Conservation (phyloP, 1,139 yeast genomes). For the Suhomyces chickasaworum region DNA sequence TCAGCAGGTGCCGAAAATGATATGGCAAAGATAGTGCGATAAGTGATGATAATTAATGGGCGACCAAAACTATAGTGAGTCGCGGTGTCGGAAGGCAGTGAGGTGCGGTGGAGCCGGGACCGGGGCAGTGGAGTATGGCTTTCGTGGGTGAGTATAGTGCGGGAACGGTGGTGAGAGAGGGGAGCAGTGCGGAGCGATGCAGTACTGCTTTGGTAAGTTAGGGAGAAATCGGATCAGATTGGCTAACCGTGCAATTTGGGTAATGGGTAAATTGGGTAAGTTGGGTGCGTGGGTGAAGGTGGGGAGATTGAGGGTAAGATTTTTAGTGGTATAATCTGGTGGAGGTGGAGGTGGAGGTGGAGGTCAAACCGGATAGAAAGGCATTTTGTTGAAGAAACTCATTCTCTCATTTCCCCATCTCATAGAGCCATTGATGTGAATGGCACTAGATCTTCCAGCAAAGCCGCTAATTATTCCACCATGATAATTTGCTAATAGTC, state of each 20-base stretch:
- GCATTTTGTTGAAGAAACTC: too few species aligned
- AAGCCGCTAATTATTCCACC: too few species aligned
- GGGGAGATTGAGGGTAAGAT: neutral
- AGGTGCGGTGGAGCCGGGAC: neutral
- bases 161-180: too few species aligned
- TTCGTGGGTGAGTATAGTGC: neutral
- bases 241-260: too few species aligned
- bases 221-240: neutral
- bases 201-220: neutral
- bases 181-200: neutral
- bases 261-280: too few species aligned
- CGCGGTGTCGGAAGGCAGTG: conserved; percentile 3
- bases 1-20: conserved; percentile 5
- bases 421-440: neutral
- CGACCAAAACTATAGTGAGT: neutral
- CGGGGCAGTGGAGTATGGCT: neutral
- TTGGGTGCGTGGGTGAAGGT: neutral
- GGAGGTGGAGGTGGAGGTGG: too few species aligned
- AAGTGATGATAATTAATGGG: conserved; percentile 8
- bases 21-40: conserved; percentile 5
- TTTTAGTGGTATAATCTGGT: neutral
- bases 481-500: too few species aligned
- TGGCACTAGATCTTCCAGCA: neutral
- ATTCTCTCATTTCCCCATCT: too few species aligned
- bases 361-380: too few species aligned